Percentiles rank a stretch among this genome's conserved stretches.
These are phyloP conservation scores for Stenocarpella maydis DNA, from an alignment of 2,329 filamentous ascomycete species.

Conservation along the genomic window DNA sequence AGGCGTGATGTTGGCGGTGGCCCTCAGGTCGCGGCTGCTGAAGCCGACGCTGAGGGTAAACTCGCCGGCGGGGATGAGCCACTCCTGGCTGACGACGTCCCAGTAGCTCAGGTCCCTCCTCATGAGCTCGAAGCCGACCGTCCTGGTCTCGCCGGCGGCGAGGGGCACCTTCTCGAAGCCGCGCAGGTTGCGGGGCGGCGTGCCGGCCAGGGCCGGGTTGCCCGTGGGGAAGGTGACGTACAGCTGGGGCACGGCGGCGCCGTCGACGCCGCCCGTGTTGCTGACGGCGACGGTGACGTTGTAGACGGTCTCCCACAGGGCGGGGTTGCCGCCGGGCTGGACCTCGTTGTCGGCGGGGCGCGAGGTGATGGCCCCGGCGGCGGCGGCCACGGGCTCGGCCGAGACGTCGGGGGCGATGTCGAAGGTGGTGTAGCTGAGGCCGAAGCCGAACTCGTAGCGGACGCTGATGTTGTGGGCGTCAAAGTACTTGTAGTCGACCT, in stretches of 20 bases:
- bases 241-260: constrained; percentile 65
- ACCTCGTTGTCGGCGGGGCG: constrained; percentile 53
- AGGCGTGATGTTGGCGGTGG: constrained; percentile 24
- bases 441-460: constrained; percentile 72
- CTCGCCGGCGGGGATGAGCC: constrained; percentile 47
- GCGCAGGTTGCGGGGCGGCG: constrained; percentile 58
- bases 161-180: constrained; percentile 61
- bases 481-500: constrained; percentile 74
- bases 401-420: constrained; percentile 57
- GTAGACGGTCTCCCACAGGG: constrained; percentile 63
- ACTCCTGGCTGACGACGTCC: constrained; percentile 53
- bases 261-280: constrained; percentile 59
- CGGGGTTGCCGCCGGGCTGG: constrained; percentile 61
- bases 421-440: constrained; percentile 67
- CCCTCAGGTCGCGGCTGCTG: constrained; percentile 41
- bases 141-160: constrained; percentile 48
- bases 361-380: constrained; percentile 54
- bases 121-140: constrained; percentile 55
- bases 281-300: constrained; percentile 57
- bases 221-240: constrained; percentile 60
- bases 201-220: constrained; percentile 48
- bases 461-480: constrained; percentile 66
- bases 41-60: constrained; percentile 44
- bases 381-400: constrained; percentile 48
- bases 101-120: constrained; percentile 59